Evolutionary conservation across 208 protist species (phyloP), one percentile per base, ranked within the genome.

Genomic region (Crithidia bombi): DNA sequence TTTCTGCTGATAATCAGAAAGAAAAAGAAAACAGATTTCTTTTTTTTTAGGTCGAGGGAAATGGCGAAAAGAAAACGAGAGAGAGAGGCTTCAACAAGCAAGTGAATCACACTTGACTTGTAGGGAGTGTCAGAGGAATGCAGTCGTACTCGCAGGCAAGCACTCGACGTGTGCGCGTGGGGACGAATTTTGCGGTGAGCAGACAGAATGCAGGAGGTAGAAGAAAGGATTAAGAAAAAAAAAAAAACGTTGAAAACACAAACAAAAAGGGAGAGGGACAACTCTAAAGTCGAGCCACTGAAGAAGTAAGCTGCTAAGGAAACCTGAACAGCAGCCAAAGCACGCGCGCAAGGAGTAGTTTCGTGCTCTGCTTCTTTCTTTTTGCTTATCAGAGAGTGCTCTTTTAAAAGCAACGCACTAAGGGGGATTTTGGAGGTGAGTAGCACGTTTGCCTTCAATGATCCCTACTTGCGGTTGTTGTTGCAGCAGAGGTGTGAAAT

Each of bases 1-100:
- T 41, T 41, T 41, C 23, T 10, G 23, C 7, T 25, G 44, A 50
- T 10, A 41, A 12, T 41, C 12, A 41, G 38, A 41, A 41, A 50
- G 44, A 50, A 21, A 50, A 21, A 50, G n/a, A 50, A 50, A n/a
- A 50, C 44, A 50, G 10, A n/a, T n/a, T n/a, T n/a, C n/a, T n/a
- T 50, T 50, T 41, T 6, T 50, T 50, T 50, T 21, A 9, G 14
- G 15, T 21, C 5, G 44, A 21, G 17, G 9, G 44, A 33, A 12
- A 54, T 32, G 15, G 25, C 15, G 32, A 32, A 54, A 32, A 10
- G 32, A 32, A 32, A 67, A 4, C 17, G n/a, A 26, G 12, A 36
- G n/a, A 58, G n/a, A 41, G n/a, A n/a, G n/a, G n/a, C n/a, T 7
- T 28, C 26, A 55, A 39, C 38, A 73, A 32, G 65, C 35, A 73